Evolutionary conservation across 108 stramenopile genomes (phyloP).

Genomic region (Skeletonema menzelii): DNA sequence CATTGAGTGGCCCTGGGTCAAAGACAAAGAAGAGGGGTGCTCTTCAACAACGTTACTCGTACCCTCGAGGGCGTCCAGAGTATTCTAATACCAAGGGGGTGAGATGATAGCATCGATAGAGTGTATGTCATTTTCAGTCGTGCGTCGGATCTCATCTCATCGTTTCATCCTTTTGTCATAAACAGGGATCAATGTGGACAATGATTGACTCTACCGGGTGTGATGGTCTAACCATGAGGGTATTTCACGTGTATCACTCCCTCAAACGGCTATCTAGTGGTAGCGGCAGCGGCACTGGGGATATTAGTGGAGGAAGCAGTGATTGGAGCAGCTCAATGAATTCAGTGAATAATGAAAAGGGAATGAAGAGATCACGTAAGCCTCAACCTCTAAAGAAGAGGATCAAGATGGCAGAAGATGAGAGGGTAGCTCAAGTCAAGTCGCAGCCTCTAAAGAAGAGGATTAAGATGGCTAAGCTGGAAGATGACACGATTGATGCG

Average conservation of each 20-base stretch:
- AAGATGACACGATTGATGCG: neutral
- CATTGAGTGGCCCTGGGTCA: conserved; percentile 65
- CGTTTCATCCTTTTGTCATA: neutral
- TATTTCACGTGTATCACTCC: conserved; percentile 84
- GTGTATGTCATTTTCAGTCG: neutral
- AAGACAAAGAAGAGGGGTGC: conserved; percentile 40
- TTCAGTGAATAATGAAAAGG: too few species aligned
- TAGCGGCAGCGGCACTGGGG: conserved; percentile 40
- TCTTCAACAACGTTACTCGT: conserved; percentile 83
- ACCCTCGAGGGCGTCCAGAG: conserved; percentile 64
- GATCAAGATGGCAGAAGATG: neutral
- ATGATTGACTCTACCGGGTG: conserved; percentile 47
- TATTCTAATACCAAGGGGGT: conserved; percentile 71
- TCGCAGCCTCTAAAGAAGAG: neutral
- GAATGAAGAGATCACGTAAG: neutral
- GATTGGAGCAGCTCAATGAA: neutral
- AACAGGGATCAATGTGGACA: conserved; percentile 18
- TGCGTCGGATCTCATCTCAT: neutral
- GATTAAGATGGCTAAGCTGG: neutral
- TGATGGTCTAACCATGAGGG: conserved; percentile 59
- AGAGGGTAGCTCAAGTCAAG: neutral
- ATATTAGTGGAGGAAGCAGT: neutral
- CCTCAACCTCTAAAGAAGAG: neutral
- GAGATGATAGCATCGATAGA: neutral
- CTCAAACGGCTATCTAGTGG: conserved; percentile 46